phyloP scores from a whole-genome alignment of 164 flowering plant species.

The Stephania japonica region DNA sequence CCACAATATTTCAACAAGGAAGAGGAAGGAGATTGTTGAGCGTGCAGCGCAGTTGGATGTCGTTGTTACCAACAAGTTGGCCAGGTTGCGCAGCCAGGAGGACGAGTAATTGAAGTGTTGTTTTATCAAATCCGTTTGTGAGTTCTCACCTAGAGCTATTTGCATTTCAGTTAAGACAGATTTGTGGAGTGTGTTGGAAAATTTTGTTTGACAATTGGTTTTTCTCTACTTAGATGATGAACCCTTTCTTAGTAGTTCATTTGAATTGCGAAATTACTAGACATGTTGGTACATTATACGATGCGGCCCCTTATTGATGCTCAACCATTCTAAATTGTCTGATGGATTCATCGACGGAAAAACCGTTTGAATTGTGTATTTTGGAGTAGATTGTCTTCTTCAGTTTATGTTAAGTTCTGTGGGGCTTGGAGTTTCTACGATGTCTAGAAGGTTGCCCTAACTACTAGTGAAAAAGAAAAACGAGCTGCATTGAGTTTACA shows the following conservation, averaged over 20 bases:
- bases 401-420: too few species aligned
- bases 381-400: too few species aligned
- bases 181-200: neutral
- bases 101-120: constrained; percentile 13
- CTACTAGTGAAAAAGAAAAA: too few species aligned
- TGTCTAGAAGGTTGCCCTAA: too few species aligned
- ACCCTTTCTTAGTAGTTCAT: neutral
- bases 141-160: neutral
- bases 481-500: too few species aligned
- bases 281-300: neutral
- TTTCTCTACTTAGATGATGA: too few species aligned
- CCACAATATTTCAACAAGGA: constrained; percentile 22
- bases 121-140: neutral
- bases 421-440: too few species aligned
- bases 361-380: too few species aligned
- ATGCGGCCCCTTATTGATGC: too few species aligned
- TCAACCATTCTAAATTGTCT: too few species aligned
- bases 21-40: constrained; percentile 27
- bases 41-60: constrained; percentile 27
- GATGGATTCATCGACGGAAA: too few species aligned
- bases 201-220: neutral
- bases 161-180: neutral
- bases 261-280: neutral
- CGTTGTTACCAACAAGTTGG: constrained; percentile 26
- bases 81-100: constrained; percentile 30